Conservation (phyloP, 2,329 filamentous ascomycete genomes). For the Coleophoma cylindrospora region DNA sequence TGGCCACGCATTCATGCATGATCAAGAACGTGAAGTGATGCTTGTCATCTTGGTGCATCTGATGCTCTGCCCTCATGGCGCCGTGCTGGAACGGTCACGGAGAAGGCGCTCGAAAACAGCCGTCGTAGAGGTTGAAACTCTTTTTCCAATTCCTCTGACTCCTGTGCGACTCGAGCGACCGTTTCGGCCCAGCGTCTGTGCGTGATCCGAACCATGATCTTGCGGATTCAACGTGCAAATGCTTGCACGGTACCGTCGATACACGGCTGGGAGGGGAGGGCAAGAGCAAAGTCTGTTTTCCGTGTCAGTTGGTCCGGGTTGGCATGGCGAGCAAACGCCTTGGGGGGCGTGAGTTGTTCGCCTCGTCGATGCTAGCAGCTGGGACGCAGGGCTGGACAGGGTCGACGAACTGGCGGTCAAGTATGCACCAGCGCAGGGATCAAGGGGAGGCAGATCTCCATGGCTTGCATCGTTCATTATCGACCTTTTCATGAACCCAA, state of each 20-base stretch:
- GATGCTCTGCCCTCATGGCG: conserved; percentile 8
- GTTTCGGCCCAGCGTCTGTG: conserved; percentile 27
- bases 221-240: neutral
- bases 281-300: neutral
- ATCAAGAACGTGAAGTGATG: conserved; percentile 23
- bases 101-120: conserved; percentile 24
- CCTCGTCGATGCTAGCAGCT: neutral
- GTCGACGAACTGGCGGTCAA: conserved; percentile 28
- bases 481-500: conserved; percentile 24
- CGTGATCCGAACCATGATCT: conserved; percentile 15
- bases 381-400: neutral
- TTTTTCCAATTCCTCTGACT: conserved; percentile 23
- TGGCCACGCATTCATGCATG: conserved; percentile 31
- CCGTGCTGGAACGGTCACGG: conserved; percentile 10
- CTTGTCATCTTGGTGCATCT: conserved; percentile 15
- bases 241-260: no score
- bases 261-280: no score
- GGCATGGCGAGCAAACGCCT: conserved; percentile 16
- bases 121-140: conserved; percentile 24
- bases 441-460: conserved; percentile 24
- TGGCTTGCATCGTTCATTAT: conserved; percentile 25
- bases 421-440: conserved; percentile 19
- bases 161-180: conserved; percentile 21
- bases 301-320: conserved; percentile 6
- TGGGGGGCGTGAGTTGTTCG: conserved; percentile 7